phyloP scores from a whole-genome alignment of 768 basidiomycete species.

The Suillus fuscotomentosus region DNA sequence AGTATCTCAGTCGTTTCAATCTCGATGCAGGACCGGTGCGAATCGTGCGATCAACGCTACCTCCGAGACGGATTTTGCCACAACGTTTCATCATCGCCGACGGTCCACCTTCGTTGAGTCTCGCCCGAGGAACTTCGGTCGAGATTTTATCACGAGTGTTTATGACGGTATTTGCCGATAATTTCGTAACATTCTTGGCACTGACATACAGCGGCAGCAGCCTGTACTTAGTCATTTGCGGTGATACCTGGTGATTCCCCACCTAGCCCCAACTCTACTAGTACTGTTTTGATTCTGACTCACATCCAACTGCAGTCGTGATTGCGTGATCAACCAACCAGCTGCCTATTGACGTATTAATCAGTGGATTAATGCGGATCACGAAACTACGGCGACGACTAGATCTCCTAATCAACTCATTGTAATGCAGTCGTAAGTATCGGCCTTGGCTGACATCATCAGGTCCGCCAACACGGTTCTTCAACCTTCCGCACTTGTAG shows the following conservation, averaged over 20 bases:
- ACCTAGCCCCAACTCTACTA: not conserved
- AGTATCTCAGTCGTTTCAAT: not conserved
- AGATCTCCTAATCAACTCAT: not conserved
- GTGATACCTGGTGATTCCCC: not conserved
- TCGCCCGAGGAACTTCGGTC: not conserved
- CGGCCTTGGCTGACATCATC: not conserved
- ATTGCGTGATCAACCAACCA: not conserved
- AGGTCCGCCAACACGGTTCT: not conserved
- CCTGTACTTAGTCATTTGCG: not conserved
- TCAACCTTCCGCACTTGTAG: not conserved
- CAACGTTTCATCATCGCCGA: not conserved
- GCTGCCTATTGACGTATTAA: not conserved
- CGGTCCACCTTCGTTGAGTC: not conserved
- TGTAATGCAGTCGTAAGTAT: not conserved
- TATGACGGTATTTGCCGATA: not conserved
- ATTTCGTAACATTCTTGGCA: not conserved
- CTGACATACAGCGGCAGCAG: not conserved
- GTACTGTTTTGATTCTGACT: not conserved
- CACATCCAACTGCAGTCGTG: not conserved
- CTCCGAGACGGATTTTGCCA: not conserved
- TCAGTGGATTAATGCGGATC: not conserved
- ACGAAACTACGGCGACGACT: not conserved
- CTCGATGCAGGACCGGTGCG: not conserved
- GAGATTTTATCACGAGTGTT: not conserved
- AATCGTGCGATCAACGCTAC: not conserved